Conservation (phyloP, 2,329 filamentous ascomycete species). For the Fusarium agapanthi region DNA sequence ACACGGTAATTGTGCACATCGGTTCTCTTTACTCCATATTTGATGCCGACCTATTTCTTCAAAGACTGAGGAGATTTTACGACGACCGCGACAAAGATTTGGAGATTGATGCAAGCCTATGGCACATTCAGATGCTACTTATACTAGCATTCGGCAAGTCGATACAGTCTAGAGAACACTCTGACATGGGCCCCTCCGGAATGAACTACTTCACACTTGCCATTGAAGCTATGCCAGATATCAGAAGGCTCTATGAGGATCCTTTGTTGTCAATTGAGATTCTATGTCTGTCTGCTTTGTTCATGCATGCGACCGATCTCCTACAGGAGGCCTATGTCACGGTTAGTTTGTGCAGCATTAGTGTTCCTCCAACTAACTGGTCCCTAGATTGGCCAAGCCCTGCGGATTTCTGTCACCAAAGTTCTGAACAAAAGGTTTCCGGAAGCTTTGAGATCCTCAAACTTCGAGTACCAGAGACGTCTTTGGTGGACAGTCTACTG, state of each 20-base stretch:
- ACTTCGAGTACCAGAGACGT: slow-evolving; percentile 24
- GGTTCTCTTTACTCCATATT: slow-evolving; percentile 30
- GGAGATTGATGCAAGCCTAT: slow-evolving; percentile 3
- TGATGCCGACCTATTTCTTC: slow-evolving; percentile 14
- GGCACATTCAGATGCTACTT: slow-evolving; percentile 34
- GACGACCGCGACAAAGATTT: not conserved
- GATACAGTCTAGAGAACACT: slow-evolving; percentile 32
- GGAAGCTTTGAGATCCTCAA: slow-evolving; percentile 18
- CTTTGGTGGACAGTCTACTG: slow-evolving; percentile 37
- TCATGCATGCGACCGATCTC: slow-evolving; percentile 34
- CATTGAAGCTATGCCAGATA: slow-evolving; percentile 29
- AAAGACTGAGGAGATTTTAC: slow-evolving; percentile 17
- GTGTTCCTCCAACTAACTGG: not conserved
- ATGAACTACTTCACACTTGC: slow-evolving; percentile 30
- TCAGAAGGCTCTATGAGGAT: slow-evolving; percentile 26
- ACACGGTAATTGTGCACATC: slow-evolving; percentile 26
- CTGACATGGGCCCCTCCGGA: slow-evolving; percentile 28
- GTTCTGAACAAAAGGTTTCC: slow-evolving; percentile 27
- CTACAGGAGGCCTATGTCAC: slow-evolving; percentile 33
- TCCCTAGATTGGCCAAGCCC: slow-evolving; percentile 25
- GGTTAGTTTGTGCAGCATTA: not conserved
- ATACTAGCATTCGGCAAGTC: slow-evolving; percentile 31
- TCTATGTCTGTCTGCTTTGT: slow-evolving; percentile 24
- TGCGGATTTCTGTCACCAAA: slow-evolving; percentile 29
- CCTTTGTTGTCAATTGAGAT: slow-evolving; percentile 33